Percentiles rank a stretch among this genome's conserved stretches.
These are phyloP conservation scores for Coniochaeta sp. DNA, from an alignment of 2,329 filamentous ascomycete species.

Conservation along the genomic window DNA sequence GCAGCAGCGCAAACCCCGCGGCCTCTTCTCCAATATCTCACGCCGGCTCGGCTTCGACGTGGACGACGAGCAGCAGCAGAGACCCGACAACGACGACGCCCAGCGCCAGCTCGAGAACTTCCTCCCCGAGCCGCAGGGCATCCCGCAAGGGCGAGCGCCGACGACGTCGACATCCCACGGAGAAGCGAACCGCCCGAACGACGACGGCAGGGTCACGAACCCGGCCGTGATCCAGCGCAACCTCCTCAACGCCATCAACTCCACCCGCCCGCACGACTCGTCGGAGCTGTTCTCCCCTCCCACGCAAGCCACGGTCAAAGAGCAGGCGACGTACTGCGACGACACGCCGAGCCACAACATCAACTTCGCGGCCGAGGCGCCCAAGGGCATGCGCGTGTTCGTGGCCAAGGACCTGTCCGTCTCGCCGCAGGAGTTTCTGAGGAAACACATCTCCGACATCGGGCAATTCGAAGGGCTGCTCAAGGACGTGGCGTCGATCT, in stretches of 20 bases:
- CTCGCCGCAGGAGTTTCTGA: conserved; percentile 50
- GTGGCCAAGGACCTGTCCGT: conserved; percentile 47
- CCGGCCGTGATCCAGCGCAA: conserved; percentile 60
- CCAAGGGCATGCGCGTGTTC: conserved; percentile 68
- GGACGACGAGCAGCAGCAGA: conserved; percentile 22
- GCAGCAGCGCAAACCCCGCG: conserved; percentile 34
- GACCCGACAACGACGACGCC: conserved; percentile 15
- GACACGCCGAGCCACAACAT: conserved; percentile 67
- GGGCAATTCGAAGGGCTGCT: conserved; percentile 64
- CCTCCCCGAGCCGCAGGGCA: conserved; percentile 21
- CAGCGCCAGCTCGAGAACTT: conserved; percentile 38
- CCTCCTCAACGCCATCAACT: conserved; percentile 69
- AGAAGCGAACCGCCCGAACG: conserved; percentile 15
- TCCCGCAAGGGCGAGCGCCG: neutral
- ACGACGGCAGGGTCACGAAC: conserved; percentile 49
- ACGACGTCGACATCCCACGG: neutral
- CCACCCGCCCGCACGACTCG: conserved; percentile 71
- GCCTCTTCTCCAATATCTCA: conserved; percentile 61
- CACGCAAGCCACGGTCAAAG: conserved; percentile 64
- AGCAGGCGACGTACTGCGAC: conserved; percentile 84
- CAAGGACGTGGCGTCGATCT: conserved; percentile 62
- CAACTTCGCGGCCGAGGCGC: conserved; percentile 59
- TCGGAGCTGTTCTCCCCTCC: conserved; percentile 66
- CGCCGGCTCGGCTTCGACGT: conserved; percentile 62
- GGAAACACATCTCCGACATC: conserved; percentile 52